Percentiles rank a stretch among this genome's conserved stretches.
Conservation (phyloP, 768 basidiomycete genomes). For the Piloderma croceum region DNA sequence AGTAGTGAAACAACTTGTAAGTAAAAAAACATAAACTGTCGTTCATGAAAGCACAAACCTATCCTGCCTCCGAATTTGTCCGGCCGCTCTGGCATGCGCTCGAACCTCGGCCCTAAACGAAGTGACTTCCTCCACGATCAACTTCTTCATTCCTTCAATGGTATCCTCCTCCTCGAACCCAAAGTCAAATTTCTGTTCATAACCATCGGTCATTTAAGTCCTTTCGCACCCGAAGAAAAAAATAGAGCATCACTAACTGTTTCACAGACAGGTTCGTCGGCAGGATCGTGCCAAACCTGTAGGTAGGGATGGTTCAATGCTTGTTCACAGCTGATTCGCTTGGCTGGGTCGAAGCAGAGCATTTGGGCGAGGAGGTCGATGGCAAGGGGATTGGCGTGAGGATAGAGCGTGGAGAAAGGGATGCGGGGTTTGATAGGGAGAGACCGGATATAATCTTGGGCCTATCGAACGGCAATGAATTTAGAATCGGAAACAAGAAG, state of each 20-base stretch:
- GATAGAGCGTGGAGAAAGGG: slow-evolving; percentile 87
- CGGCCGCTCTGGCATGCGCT: slow-evolving; percentile 66
- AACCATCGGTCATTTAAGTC: no score
- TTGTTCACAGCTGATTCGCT: slow-evolving; percentile 93
- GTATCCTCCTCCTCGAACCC: slow-evolving; percentile 94
- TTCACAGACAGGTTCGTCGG: slow-evolving; percentile 86
- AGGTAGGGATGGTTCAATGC: slow-evolving; percentile 93
- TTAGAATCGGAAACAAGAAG: slow-evolving; percentile 25
- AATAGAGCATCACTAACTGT: no score
- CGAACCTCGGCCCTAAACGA: slow-evolving; percentile 88
- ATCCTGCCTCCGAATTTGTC: slow-evolving; percentile 72
- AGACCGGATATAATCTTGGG: slow-evolving; percentile 97
- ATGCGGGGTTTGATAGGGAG: slow-evolving; percentile 95
- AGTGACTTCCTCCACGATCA: slow-evolving; percentile 92
- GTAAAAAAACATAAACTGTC: no score
- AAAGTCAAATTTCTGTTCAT: slow-evolving; percentile 85
- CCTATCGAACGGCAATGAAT: slow-evolving; percentile 57
- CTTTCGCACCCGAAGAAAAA: no score
- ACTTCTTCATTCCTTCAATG: slow-evolving; percentile 93
- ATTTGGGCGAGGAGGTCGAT: slow-evolving; percentile 89
- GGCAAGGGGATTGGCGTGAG: slow-evolving; percentile 88
- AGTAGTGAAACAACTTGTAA: no score
- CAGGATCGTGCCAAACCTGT: slow-evolving; percentile 96
- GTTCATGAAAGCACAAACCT: no score
- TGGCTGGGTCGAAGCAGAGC: slow-evolving; percentile 93